Evolutionary conservation across 768 basidiomycete genomes (phyloP).

Genomic region (Russula lepida): DNA sequence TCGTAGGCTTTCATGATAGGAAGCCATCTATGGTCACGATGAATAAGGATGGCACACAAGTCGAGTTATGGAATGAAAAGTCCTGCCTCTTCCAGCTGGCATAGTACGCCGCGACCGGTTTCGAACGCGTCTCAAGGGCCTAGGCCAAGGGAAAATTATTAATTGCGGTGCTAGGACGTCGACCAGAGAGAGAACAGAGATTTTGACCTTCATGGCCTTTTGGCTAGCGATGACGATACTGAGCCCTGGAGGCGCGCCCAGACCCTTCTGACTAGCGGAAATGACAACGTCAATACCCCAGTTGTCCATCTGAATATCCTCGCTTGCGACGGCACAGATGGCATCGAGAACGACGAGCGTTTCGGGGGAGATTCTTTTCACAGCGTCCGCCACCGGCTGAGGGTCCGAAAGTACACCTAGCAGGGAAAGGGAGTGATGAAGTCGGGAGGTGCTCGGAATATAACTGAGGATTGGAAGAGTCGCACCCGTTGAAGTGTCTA

Average conservation of each 20-base stretch:
- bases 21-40: constrained; percentile 51
- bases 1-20: constrained; percentile 95
- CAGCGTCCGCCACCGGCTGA: constrained; percentile 62
- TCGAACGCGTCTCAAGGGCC: constrained; percentile 53
- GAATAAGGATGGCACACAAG: not conserved
- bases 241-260: constrained; percentile 88
- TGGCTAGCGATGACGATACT: constrained; percentile 78
- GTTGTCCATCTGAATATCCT: constrained; percentile 89
- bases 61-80: constrained; percentile 7
- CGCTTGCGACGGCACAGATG: constrained; percentile 95
- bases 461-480: constrained; percentile 2
- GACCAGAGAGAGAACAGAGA: not conserved
- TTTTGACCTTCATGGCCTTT: constrained; percentile 57
- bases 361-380: constrained; percentile 70
- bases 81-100: constrained; percentile 78
- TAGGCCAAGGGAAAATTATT: constrained; percentile 21
- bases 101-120: constrained; percentile 72
- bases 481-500: constrained; percentile 79
- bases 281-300: constrained; percentile 91
- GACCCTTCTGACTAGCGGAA: constrained; percentile 84
- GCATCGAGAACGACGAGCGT: constrained; percentile 84
- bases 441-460: not conserved
- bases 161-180: not conserved
- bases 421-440: not conserved
- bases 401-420: constrained; percentile 80